A percentile compares a stretch with the other conserved stretches of the same genome.
These are phyloP conservation scores for Aegilops tauschii DNA, from an alignment of 176 grass and related monocot species.

Conservation along the genomic window DNA sequence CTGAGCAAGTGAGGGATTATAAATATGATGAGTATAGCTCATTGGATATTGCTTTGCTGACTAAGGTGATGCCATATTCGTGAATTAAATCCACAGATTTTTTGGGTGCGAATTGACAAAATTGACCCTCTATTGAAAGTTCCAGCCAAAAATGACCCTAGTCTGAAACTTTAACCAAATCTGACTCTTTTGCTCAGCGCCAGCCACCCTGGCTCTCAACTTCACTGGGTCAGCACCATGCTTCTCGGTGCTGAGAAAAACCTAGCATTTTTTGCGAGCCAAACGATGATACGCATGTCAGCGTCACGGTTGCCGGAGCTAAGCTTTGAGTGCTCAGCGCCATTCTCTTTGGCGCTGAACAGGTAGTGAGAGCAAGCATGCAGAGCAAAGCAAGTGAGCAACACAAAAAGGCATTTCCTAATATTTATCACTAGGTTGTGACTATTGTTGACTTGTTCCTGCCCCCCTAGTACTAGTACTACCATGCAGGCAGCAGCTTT, in stretches of 20 bases:
- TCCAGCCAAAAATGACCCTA: background rate
- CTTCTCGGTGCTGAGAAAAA: background rate
- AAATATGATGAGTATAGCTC: conserved; percentile 98
- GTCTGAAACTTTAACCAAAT: background rate
- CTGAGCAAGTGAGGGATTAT: conserved; percentile 94
- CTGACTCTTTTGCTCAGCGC: background rate
- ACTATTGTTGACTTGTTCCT: too few species aligned
- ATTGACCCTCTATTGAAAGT: background rate
- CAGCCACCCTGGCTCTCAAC: background rate
- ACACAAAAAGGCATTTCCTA: too few species aligned
- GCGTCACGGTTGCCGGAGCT: background rate
- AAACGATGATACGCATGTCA: background rate
- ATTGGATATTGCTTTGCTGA: conserved; percentile 87
- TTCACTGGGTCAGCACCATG: background rate
- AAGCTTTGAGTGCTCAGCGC: background rate
- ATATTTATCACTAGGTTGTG: too few species aligned
- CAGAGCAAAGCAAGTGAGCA: background rate
- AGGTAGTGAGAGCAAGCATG: background rate
- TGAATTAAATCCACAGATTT: background rate
- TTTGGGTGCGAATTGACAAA: background rate
- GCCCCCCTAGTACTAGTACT: too few species aligned
- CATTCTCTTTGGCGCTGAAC: background rate
- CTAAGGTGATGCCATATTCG: conserved; percentile 53
- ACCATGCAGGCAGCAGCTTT: background rate
- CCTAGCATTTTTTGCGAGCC: background rate